Evolutionary conservation across 768 basidiomycete genomes (phyloP).

Genomic region (Leccinum pellstonianum): DNA sequence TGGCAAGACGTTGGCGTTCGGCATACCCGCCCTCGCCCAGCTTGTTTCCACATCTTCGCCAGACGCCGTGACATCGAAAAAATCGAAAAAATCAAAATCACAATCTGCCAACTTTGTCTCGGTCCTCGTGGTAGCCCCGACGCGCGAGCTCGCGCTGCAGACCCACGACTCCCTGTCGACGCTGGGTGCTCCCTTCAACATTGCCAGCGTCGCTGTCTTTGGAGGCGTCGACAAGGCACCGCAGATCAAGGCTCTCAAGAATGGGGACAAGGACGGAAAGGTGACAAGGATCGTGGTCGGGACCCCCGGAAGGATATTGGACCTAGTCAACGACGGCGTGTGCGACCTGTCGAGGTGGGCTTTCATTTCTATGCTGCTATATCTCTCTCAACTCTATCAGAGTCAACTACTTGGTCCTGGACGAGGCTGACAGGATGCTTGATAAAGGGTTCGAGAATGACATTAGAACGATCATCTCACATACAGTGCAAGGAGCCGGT

Average conservation of each 20-base stretch:
- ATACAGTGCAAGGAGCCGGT: constrained; percentile 60
- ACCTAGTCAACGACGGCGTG: constrained; percentile 84
- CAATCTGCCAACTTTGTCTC: constrained; percentile 40
- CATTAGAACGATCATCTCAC: constrained; percentile 84
- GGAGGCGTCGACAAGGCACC: constrained; percentile 92
- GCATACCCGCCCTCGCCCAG: constrained; percentile 80
- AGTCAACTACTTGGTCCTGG: constrained; percentile 89
- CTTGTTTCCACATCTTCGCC: constrained; percentile 44
- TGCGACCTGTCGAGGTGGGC: constrained; percentile 78
- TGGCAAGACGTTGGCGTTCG: constrained; percentile 96
- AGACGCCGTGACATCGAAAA: constrained; percentile 25
- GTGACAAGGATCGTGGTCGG: constrained; percentile 83
- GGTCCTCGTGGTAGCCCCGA: constrained; percentile 87
- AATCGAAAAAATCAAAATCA: constrained; percentile 27
- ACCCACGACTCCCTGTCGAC: constrained; percentile 80
- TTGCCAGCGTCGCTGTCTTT: constrained; percentile 84
- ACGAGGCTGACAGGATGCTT: constrained; percentile 98
- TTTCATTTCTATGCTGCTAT: neutral
- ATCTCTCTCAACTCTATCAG: constrained; percentile 36
- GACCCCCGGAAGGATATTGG: constrained; percentile 91
- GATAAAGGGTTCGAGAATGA: constrained; percentile 99
- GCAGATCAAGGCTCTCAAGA: constrained; percentile 70
- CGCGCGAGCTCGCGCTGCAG: constrained; percentile 94
- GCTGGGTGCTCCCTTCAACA: constrained; percentile 71
- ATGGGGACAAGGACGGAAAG: constrained; percentile 48